Percentiles rank a stretch among this genome's conserved stretches.
Evolutionary conservation across 2,329 filamentous ascomycete genomes (phyloP).

Genomic region (Arachnopeziza araneosa): DNA sequence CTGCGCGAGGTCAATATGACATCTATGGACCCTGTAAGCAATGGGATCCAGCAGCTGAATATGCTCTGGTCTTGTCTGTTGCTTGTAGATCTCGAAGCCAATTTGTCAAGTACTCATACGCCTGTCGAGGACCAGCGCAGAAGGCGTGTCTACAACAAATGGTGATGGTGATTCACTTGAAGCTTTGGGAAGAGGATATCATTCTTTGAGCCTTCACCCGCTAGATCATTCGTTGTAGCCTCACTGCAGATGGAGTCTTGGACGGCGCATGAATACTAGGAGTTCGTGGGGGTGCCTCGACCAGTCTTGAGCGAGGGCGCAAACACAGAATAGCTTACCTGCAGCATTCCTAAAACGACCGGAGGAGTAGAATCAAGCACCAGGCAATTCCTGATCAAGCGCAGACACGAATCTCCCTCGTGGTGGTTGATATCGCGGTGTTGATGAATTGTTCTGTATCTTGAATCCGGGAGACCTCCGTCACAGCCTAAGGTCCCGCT

Average conservation of each 20-base stretch:
- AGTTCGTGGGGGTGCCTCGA: conserved; percentile 15
- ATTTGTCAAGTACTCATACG: background rate
- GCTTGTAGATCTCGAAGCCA: background rate
- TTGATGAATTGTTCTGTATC: conserved; percentile 7
- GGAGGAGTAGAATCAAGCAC: conserved; percentile 3
- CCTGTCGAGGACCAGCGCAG: conserved; percentile 6
- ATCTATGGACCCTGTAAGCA: background rate
- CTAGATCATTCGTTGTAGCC: conserved; percentile 1
- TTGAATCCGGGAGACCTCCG: conserved; percentile 3
- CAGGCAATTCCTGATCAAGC: background rate
- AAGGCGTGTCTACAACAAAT: conserved; percentile 5
- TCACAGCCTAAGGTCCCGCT: background rate
- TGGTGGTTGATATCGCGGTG: conserved; percentile 22
- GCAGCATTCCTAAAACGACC: conserved; percentile 28
- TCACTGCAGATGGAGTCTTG: conserved; percentile 7
- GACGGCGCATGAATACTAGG: conserved; percentile 13
- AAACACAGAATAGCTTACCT: conserved; percentile 26
- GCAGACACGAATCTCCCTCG: conserved; percentile 1
- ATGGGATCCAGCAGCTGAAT: background rate
- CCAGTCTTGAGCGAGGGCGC: conserved; percentile 14
- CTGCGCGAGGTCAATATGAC: background rate
- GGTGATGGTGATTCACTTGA: conserved; percentile 6
- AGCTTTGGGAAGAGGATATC: background rate
- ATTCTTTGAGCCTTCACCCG: background rate
- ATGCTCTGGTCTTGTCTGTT: background rate